Conservation (phyloP, 768 basidiomycete species). For the Leccinum rimulosum region DNA sequence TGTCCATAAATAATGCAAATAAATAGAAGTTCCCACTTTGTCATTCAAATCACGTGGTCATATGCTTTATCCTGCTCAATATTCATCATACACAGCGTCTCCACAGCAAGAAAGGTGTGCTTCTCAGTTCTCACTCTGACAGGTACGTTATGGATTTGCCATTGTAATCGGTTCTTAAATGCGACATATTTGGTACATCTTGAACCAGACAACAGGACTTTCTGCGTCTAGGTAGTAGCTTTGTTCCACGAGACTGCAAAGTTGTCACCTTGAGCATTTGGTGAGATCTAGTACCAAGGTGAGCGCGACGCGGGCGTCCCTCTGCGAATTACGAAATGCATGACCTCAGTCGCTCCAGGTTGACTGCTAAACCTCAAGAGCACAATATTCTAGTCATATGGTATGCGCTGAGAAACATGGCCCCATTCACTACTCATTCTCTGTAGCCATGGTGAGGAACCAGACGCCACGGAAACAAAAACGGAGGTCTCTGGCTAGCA, state of each 20-base stretch:
- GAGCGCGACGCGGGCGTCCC: not conserved
- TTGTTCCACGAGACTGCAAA: constrained; percentile 12
- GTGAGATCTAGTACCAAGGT: constrained; percentile 3
- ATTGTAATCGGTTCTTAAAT: not conserved
- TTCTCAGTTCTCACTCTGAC: not conserved
- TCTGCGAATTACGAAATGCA: not conserved
- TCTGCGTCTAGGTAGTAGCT: constrained; percentile 33
- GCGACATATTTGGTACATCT: not conserved
- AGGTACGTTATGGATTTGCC: not conserved
- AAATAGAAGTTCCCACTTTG: not conserved
- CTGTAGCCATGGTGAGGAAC: constrained; percentile 13
- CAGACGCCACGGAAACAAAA: constrained; percentile 24
- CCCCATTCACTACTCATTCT: not conserved
- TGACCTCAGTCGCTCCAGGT: not conserved
- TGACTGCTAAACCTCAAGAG: not conserved
- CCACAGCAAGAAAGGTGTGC: not conserved
- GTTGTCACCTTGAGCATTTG: not conserved
- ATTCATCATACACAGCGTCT: no score
- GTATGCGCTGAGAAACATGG: constrained; percentile 2
- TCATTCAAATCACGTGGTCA: constrained; percentile 6
- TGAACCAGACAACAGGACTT: not conserved
- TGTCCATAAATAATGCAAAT: not conserved
- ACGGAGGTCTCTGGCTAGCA: constrained; percentile 23
- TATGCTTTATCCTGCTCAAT: not conserved
- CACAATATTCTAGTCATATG: not conserved